Evolutionary conservation across 2,329 filamentous ascomycete species (phyloP), one percentile per base, ranked within the genome.

Genomic region (Pseudocercospora macadamiae): DNA sequence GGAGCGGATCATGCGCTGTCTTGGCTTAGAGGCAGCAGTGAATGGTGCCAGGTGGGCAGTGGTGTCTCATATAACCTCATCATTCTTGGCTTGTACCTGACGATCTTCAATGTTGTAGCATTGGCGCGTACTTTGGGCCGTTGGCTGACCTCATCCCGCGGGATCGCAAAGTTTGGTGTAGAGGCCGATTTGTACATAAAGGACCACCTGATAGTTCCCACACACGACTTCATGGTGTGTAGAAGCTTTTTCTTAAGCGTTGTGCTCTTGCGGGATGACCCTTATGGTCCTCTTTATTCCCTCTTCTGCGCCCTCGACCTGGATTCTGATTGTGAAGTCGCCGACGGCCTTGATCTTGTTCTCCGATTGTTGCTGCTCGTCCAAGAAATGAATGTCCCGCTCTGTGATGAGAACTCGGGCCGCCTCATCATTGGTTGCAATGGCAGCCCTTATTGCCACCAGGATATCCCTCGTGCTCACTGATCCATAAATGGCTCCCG

Each of bases 401-500:
- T 83, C 76, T 2, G 73, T 72, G 19, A 86, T 57, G 16, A 80
- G 75, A 2, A 86, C 77, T 16, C 78, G 74, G 28, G 76, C 74
- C 25, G 80, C 81, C 69, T 84, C 79, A 54, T 81, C 77, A 64
- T 83, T 80, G 57, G 78, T 76, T 32, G 77, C 78, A 62, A 85
- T 71, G 21, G 79, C 75, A 39, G 75, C 75, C 59, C 76, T 79
- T 55, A 86, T 75, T 21, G 76, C 79, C 14, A 73, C 69, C 6
- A 76, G 77, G 54, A 86, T 74, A 67, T 86, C 83, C 21, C 74
- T 70, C 6, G 78, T 79, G n/a, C 81, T 80, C 3, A 86, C 82
- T 2, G 81, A 82, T 23, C 83, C 83, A 63, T 82, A 81, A 49
- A 82, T 83, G 14, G 74, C 73, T 18, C 67, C 60, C 5, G 64